Conservation (phyloP, 192 early-diverging fungal species). For the Polychytrium aggregatum region DNA sequence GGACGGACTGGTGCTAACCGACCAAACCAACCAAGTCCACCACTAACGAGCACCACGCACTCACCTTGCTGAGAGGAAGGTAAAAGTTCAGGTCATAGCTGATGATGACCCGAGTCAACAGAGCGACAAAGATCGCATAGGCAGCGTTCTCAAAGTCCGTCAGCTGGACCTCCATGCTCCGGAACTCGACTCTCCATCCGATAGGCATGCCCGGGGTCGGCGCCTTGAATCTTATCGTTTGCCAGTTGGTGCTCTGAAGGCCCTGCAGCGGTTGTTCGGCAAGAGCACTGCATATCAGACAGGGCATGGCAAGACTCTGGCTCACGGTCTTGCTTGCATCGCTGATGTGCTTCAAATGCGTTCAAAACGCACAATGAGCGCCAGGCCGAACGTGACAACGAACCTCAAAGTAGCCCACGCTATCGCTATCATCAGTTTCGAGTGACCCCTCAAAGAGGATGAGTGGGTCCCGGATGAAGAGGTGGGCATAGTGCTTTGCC, state of each 20-base stretch:
- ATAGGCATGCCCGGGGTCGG: constrained; percentile 83
- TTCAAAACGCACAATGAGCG: too few relatives aligned
- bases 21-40: not conserved
- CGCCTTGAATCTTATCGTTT: constrained; percentile 97
- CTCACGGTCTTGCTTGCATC: too few relatives aligned
- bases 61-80: constrained; percentile 76
- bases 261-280: too few relatives aligned
- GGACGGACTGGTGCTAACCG: not conserved
- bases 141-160: constrained; percentile 97
- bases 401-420: constrained; percentile 94
- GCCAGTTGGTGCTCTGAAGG: constrained; percentile 99
- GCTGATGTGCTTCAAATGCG: too few relatives aligned
- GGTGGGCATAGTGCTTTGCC: constrained; percentile 83
- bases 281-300: constrained; percentile 10
- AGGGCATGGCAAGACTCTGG: too few relatives aligned
- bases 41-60: not conserved
- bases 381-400: too few relatives aligned
- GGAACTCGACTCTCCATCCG: constrained; percentile 98
- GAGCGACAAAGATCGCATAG: constrained; percentile 84
- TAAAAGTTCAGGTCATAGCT: constrained; percentile 90
- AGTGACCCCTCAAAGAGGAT: constrained; percentile 87
- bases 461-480: constrained; percentile 97
- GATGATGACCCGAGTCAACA: constrained; percentile 78
- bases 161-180: constrained; percentile 91
- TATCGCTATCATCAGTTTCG: constrained; percentile 66